phyloP scores from a whole-genome alignment of 2,329 filamentous ascomycete species.

The Sphaerulina musiva region DNA sequence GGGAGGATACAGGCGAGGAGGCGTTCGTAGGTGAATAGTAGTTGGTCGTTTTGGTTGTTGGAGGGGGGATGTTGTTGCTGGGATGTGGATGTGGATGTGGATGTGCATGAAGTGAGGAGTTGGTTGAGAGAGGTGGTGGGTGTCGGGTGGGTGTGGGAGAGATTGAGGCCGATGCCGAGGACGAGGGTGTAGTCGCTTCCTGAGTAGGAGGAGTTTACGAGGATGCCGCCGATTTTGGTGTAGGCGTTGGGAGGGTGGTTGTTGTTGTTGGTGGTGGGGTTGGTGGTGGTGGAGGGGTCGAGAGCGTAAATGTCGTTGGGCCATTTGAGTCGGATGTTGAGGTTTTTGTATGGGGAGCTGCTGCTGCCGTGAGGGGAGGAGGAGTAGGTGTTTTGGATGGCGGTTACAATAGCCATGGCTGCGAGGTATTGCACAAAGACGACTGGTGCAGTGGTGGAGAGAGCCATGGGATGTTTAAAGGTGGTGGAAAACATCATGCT shows the following conservation, averaged over 20 bases:
- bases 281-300: conserved; percentile 51
- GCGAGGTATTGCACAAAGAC: conserved; percentile 93
- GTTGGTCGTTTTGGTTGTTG: conserved; percentile 23
- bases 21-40: conserved; percentile 57
- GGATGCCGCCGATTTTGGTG: conserved; percentile 87
- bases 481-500: conserved; percentile 82
- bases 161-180: conserved; percentile 75
- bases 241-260: conserved; percentile 40
- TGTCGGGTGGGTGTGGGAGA: conserved; percentile 80
- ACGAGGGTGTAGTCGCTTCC: conserved; percentile 75
- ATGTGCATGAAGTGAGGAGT: conserved; percentile 88
- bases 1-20: conserved; percentile 76
- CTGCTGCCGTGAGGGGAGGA: conserved; percentile 37
- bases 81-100: conserved; percentile 67
- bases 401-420: conserved; percentile 78
- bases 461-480: conserved; percentile 71
- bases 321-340: conserved; percentile 90
- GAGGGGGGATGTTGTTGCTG: conserved; percentile 19
- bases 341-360: conserved; percentile 50
- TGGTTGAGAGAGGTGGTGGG: conserved; percentile 66
- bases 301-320: conserved; percentile 74
- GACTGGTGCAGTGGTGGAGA: conserved; percentile 67
- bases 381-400: conserved; percentile 61
- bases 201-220: conserved; percentile 80
- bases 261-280: conserved; percentile 36